Percentiles rank a stretch among this genome's conserved stretches.
Conservation (phyloP, 2,329 filamentous ascomycete species). For the Beauveria medogensis region DNA sequence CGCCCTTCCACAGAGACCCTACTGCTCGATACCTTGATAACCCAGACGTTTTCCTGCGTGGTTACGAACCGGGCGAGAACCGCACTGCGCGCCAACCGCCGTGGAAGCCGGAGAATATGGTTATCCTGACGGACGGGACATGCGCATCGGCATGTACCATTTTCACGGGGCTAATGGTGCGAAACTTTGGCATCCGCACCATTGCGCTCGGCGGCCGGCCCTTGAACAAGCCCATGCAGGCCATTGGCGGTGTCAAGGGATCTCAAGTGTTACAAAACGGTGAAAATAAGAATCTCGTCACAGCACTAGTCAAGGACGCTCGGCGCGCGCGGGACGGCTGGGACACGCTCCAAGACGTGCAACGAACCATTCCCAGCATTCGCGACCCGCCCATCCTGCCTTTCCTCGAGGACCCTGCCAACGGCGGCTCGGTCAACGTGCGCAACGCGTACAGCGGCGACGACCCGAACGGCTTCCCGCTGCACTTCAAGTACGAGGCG, state of each 20-base stretch:
- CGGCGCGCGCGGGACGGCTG: neutral
- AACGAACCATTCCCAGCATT: neutral
- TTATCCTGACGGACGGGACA: slow-evolving; percentile 18
- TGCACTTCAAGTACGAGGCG: slow-evolving; percentile 54
- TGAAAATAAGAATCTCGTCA: neutral
- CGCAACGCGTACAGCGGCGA: slow-evolving; percentile 17
- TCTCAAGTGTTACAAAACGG: slow-evolving; percentile 10
- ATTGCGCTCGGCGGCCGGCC: slow-evolving; percentile 56
- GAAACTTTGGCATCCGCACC: slow-evolving; percentile 21
- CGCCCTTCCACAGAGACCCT: neutral
- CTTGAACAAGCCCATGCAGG: slow-evolving; percentile 46
- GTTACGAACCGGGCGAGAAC: neutral
- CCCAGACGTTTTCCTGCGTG: neutral
- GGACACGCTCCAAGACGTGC: neutral
- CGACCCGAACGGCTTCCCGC: slow-evolving; percentile 25
- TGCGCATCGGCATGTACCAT: slow-evolving; percentile 18
- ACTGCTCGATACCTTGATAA: neutral
- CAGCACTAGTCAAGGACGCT: neutral
- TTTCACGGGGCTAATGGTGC: slow-evolving; percentile 9
- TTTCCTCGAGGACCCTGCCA: neutral
- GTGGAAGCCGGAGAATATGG: slow-evolving; percentile 13
- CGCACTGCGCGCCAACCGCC: neutral
- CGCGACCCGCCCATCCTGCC: neutral
- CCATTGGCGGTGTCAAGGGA: slow-evolving; percentile 59
- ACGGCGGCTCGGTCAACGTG: slow-evolving; percentile 12